phyloP scores from a whole-genome alignment of 106 monocot species.

The Narthecium ossifragum region DNA sequence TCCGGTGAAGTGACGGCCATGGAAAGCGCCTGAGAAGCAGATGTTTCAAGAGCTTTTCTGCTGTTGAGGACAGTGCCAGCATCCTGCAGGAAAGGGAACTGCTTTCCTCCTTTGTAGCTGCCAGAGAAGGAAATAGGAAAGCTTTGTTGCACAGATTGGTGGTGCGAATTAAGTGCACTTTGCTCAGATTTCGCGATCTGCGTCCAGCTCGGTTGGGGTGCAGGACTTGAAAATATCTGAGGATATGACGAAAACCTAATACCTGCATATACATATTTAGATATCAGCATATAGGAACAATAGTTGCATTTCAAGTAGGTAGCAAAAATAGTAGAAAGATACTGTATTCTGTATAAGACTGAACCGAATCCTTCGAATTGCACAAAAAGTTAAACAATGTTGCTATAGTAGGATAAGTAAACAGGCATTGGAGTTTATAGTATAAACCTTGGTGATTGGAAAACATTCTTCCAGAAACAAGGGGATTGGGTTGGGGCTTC shows the following conservation, averaged over 20 bases:
- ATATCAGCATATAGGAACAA: too few species aligned
- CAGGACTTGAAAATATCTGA: slow-evolving; percentile 25
- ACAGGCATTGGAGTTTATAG: too few species aligned
- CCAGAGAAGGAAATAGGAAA: slow-evolving; percentile 9
- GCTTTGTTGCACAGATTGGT: slow-evolving; percentile 14
- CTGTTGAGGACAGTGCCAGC: slow-evolving; percentile 4
- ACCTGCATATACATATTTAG: slow-evolving; percentile 20
- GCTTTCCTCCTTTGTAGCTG: slow-evolving; percentile 26
- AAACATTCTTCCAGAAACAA: slow-evolving; percentile 41
- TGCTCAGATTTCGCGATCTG: slow-evolving; percentile 25
- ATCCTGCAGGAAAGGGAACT: slow-evolving; percentile 39
- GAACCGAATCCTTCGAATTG: too few species aligned
- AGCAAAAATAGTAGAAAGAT: too few species aligned
- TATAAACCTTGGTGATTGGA: slow-evolving; percentile 48
- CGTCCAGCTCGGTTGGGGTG: slow-evolving; percentile 21
- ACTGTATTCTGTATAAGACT: too few species aligned
- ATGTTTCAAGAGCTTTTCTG: slow-evolving; percentile 4
- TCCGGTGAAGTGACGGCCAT: slow-evolving; percentile 20
- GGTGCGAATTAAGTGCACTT: neutral
- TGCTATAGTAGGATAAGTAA: too few species aligned
- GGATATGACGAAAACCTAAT: slow-evolving; percentile 31
- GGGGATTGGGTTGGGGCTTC: slow-evolving; percentile 53
- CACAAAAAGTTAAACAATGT: too few species aligned
- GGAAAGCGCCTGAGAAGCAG: slow-evolving; percentile 24
- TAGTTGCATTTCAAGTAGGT: too few species aligned